Base-by-base conservation (phyloP, 345 rosid species). In the Zanthoxylum bungeanum region DNA sequence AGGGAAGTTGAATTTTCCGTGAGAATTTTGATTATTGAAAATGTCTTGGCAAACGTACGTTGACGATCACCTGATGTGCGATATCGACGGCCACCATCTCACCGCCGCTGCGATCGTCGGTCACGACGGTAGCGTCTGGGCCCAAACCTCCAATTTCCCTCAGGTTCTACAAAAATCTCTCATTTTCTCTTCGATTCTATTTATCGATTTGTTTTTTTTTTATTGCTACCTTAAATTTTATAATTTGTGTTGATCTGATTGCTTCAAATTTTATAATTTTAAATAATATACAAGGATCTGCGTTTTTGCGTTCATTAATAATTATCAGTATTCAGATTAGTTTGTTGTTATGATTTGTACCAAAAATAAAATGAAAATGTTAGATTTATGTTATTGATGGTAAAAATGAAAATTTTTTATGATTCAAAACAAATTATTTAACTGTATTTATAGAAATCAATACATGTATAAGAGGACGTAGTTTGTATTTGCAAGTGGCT, bases 1-100 rank as follows among this genome's bases (percentile, higher is more conserved):
- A n/a, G 0, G 5, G 10, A 34, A 2, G 3, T 49, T 21, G 11
- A 37, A 42, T 44, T 8, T 5, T 4, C 11, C 33, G 58, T 17
- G 47, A n/a, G 51, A 27, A 42, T 40, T 62, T 40, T 3, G 67
- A 42, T 42, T 5, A 10, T 33, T 17, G 37, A 78, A 39, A 71
- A 84, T 84, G 87, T 84, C 85, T 78, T 84, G 87, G 87, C 87
- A 83, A 58, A 68, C 84, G 19, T 80, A 83, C 67, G 87, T 83
- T 7, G 87, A 83, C 37, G 87, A 84, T 0, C 85, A 84, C 52
- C 77, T 84, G 51, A 81, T 84, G 87, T 78, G 83, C 74, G 81
- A 81, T 21, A 62, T 75, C 67, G 85, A 84, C n/a, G 87, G 87
- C 46, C 74, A 81, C 16, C 71, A 60, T 51, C 84, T 81, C 59